Conservation (phyloP, 1,284 basidiomycete species). For the Microbotryum silenes-acaulis region DNA sequence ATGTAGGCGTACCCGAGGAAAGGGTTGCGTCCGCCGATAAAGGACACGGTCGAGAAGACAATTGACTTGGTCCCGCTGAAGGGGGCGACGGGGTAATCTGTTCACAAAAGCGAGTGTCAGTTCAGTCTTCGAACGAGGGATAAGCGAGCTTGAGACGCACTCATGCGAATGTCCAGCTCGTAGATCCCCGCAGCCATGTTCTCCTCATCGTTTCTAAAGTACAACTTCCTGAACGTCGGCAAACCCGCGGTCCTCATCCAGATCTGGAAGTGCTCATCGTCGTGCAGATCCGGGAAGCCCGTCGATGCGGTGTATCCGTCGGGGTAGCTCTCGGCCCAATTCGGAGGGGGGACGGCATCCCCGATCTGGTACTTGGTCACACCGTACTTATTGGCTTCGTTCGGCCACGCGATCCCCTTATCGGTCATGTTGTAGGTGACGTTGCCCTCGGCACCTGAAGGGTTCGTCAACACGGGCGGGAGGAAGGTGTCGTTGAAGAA, state of each 20-base stretch:
- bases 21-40: constrained; percentile 95
- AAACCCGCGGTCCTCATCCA: constrained; percentile 99
- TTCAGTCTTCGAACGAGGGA: not conserved
- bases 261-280: constrained; percentile 93
- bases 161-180: constrained; percentile 67
- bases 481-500: constrained; percentile 89
- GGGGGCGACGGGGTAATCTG: constrained; percentile 86
- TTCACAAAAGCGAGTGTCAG: constrained; percentile 6
- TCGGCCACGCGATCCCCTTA: constrained; percentile 84
- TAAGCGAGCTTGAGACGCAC: constrained; percentile 47
- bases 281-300: constrained; percentile 65
- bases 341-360: constrained; percentile 82
- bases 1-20: constrained; percentile 98
- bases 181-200: constrained; percentile 69
- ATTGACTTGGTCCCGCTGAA: constrained; percentile 95
- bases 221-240: constrained; percentile 93
- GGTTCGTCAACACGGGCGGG: constrained; percentile 54
- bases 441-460: constrained; percentile 42
- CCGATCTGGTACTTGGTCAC: constrained; percentile 41
- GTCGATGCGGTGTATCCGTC: constrained; percentile 60
- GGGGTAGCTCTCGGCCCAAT: constrained; percentile 69
- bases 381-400: constrained; percentile 80
- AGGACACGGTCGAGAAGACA: constrained; percentile 92
- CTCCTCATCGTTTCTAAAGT: constrained; percentile 80
- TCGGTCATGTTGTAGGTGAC: constrained; percentile 68